Evolutionary conservation across 202 grass and related monocot species (phyloP).

Genomic region (Miscanthus sacchariflorus): DNA sequence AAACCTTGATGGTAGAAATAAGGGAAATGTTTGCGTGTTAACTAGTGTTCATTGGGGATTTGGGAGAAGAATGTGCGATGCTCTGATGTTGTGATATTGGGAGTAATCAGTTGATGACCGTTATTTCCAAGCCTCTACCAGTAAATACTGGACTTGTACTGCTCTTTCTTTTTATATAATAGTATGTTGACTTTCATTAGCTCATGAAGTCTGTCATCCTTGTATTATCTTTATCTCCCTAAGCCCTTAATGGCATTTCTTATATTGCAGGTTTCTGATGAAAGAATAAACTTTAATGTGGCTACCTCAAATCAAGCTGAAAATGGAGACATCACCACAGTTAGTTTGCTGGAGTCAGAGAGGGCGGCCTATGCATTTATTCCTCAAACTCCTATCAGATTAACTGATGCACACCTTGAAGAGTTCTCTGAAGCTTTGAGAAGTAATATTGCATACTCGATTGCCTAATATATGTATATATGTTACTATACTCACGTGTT

Average conservation of each 20-base stretch:
- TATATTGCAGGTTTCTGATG: constrained; percentile 53
- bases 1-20: neutral
- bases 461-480: neutral
- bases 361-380: constrained; percentile 67
- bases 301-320: constrained; percentile 49
- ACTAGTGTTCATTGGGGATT: neutral
- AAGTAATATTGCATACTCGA: constrained; percentile 58
- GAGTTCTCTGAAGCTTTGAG: constrained; percentile 93
- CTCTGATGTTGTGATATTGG: neutral
- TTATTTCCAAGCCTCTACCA: neutral
- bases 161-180: constrained; percentile 24
- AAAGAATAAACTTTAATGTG: constrained; percentile 48
- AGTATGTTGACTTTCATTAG: constrained; percentile 11
- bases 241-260: constrained; percentile 21
- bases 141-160: constrained; percentile 6
- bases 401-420: constrained; percentile 86
- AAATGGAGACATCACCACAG: constrained; percentile 50
- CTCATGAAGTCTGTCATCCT: constrained; percentile 1
- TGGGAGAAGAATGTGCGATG: constrained; percentile 10
- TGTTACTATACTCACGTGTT: constrained; percentile 13
- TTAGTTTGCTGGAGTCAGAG: constrained; percentile 58
- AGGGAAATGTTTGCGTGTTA: neutral
- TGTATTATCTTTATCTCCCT: neutral
- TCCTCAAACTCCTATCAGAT: constrained; percentile 72
- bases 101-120: neutral